Conservation (phyloP, 352 stramenopile genomes). For the Thalassiosira livingstoniorum region DNA sequence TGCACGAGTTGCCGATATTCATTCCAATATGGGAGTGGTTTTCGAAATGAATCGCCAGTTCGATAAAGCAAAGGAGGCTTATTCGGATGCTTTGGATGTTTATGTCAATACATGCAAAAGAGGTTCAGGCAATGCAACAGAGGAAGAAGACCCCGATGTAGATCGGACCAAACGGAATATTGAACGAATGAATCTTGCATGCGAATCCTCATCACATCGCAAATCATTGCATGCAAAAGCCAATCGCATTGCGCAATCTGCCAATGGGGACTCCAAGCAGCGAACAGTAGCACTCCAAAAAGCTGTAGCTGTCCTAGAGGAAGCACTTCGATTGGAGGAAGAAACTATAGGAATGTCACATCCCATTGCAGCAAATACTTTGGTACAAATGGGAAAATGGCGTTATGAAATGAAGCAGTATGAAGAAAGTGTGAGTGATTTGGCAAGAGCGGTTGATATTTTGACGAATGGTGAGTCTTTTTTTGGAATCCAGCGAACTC, state of each 20-base stretch:
- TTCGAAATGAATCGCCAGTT: conserved; percentile 51
- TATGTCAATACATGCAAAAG: conserved; percentile 54
- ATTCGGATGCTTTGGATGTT: conserved; percentile 48
- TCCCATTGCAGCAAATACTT: conserved; percentile 38
- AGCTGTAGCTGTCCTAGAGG: conserved; percentile 30
- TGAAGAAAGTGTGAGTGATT: conserved; percentile 41
- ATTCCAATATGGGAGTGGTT: conserved; percentile 57
- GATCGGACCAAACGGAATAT: conserved; percentile 46
- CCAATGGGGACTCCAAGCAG: conserved; percentile 13
- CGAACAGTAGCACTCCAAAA: no score
- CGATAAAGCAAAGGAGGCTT: conserved; percentile 37
- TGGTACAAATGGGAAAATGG: conserved; percentile 57
- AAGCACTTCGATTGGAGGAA: conserved; percentile 33
- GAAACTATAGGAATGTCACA: conserved; percentile 38
- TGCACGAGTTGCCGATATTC: conserved; percentile 45
- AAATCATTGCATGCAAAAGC: conserved; percentile 34
- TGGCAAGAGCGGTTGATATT: conserved; percentile 38
- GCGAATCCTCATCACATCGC: conserved; percentile 26
- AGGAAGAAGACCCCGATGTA: conserved; percentile 51
- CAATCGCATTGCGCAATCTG: not conserved
- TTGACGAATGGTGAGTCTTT: conserved; percentile 27
- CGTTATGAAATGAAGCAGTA: conserved; percentile 56
- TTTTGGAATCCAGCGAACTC: no score
- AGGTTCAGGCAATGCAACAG: conserved; percentile 24
- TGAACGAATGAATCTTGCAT: conserved; percentile 36